Evolutionary conservation across 148 eudicot genomes (phyloP).

Genomic region (Amaranthus palmeri): DNA sequence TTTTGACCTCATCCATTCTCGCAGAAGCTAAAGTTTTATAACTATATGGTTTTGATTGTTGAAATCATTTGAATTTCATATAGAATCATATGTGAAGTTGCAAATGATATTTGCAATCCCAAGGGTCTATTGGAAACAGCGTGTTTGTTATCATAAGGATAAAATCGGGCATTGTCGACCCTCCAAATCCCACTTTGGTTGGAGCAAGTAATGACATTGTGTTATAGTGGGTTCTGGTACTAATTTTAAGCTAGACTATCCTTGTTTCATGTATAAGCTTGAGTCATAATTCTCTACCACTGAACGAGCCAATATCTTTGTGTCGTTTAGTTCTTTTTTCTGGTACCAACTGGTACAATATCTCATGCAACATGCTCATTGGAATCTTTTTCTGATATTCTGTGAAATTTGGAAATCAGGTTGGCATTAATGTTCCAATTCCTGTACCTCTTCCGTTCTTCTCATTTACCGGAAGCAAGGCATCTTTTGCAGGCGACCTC

Average conservation of each 20-base stretch:
- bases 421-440: conserved; percentile 96
- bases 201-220: no score
- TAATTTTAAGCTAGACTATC: not conserved
- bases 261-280: not conserved
- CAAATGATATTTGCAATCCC: no score
- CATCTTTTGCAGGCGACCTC: conserved; percentile 97
- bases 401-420: conserved; percentile 36
- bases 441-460: conserved; percentile 96
- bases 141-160: no score
- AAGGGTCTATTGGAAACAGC: no score
- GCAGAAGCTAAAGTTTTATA: no score
- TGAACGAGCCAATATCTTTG: not conserved
- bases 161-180: no score
- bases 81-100: no score
- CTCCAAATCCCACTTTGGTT: no score
- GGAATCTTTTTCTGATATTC: not conserved
- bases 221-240: not conserved
- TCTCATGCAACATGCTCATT: not conserved
- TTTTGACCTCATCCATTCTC: no score
- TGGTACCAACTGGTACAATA: not conserved
- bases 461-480: conserved; percentile 94
- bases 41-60: no score
- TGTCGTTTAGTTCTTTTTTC: not conserved
- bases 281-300: not conserved
- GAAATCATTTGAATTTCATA: no score